These are phyloP conservation scores for Citrullus colocynthis DNA, from an alignment of 306 rosid species.

Conservation along the genomic window DNA sequence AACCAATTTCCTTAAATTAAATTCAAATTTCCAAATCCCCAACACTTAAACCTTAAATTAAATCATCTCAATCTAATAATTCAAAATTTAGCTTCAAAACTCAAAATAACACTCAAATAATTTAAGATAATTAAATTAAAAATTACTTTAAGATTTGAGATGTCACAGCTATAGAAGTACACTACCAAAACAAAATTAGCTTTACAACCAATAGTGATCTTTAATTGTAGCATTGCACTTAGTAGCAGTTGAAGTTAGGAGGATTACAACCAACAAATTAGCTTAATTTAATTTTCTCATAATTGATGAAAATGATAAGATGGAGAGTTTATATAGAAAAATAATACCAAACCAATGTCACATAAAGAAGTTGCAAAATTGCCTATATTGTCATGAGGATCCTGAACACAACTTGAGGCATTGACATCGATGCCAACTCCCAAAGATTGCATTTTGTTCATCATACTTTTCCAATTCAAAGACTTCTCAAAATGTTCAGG, in stretches of 20 bases:
- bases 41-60: no score
- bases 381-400: constrained; percentile 28
- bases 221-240: not conserved
- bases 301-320: not conserved
- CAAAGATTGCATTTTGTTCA: constrained; percentile 60
- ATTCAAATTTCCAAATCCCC: no score
- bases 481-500: constrained; percentile 42
- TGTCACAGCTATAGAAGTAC: no score
- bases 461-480: constrained; percentile 76
- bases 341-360: not conserved
- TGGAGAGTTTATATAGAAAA: not conserved
- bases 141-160: no score
- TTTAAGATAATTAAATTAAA: no score
- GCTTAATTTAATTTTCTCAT: not conserved
- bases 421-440: constrained; percentile 43
- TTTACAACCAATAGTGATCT: constrained; percentile 65
- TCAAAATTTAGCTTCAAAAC: no score
- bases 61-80: no score
- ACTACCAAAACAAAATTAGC: no score
- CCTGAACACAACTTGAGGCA: constrained; percentile 27
- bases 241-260: not conserved
- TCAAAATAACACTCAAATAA: no score
- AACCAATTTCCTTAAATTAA: no score
- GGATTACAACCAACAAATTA: not conserved
- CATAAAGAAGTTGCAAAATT: constrained; percentile 1